phyloP scores from a whole-genome alignment of 306 rosid genomes.

The Senna siamea region DNA sequence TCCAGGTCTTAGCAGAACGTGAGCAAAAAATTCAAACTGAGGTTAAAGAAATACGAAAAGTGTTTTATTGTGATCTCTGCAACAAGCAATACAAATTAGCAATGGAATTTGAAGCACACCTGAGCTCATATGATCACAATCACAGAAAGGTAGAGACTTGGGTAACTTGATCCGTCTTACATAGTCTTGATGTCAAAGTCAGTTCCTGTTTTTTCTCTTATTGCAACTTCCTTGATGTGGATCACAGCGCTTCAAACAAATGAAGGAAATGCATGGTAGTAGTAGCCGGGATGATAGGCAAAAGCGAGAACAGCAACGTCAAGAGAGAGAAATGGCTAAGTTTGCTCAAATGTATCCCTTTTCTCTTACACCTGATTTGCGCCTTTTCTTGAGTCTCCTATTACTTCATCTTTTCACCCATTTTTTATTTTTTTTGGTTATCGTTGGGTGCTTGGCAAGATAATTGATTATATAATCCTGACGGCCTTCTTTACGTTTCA shows the following conservation, averaged over 20 bases:
- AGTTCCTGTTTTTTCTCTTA: slow-evolving; percentile 16
- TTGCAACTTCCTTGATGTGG: slow-evolving; percentile 30
- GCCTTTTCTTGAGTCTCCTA: not conserved
- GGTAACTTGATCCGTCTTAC: slow-evolving; percentile 20
- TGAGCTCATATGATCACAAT: slow-evolving; percentile 97
- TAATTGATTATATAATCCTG: not conserved
- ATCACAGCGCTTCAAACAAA: slow-evolving; percentile 87
- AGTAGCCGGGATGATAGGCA: slow-evolving; percentile 90
- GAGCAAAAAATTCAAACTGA: slow-evolving; percentile 96
- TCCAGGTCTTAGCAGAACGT: slow-evolving; percentile 98
- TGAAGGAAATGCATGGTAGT: slow-evolving; percentile 96
- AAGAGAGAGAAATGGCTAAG: slow-evolving; percentile 86
- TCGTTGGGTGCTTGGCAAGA: not conserved
- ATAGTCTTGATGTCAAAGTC: not conserved
- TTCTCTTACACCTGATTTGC: not conserved
- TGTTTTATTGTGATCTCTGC: slow-evolving; percentile 97
- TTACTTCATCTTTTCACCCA: not conserved
- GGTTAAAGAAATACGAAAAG: slow-evolving; percentile 93
- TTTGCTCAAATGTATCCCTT: slow-evolving; percentile 79
- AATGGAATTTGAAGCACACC: slow-evolving; percentile 91
- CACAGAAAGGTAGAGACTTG: slow-evolving; percentile 75
- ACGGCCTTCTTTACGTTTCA: slow-evolving; percentile 8
- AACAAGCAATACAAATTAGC: slow-evolving; percentile 97
- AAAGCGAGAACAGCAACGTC: slow-evolving; percentile 93
- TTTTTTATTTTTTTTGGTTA: slow-evolving; percentile 7